Conservation (phyloP, 2,329 filamentous ascomycete species). For the Penicillium verrucosum region DNA sequence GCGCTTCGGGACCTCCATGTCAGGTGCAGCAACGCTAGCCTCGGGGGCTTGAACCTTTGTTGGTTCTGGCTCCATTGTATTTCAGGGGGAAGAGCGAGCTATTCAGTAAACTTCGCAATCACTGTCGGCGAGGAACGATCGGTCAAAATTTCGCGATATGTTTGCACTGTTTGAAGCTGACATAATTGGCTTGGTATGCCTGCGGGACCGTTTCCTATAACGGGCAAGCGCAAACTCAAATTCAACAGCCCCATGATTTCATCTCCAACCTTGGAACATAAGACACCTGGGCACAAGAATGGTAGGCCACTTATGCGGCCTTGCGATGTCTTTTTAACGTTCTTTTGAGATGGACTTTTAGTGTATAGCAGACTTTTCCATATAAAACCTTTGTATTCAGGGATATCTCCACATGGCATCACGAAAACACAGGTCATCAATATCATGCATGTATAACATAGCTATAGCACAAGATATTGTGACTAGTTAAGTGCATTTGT, state of each 20-base stretch:
- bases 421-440: no score
- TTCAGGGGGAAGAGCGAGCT: neutral
- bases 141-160: slow-evolving; percentile 18
- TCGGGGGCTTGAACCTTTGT: slow-evolving; percentile 2
- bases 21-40: slow-evolving; percentile 4
- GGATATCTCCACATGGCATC: no score
- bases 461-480: no score
- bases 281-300: no score
- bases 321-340: no score
- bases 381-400: no score
- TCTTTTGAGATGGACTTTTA: no score
- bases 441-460: no score
- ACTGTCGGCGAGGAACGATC: neutral
- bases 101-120: neutral
- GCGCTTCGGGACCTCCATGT: slow-evolving; percentile 20
- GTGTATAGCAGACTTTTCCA: no score
- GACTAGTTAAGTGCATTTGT: no score
- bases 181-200: neutral
- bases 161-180: slow-evolving; percentile 25
- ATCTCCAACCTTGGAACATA: no score
- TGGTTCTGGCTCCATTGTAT: slow-evolving; percentile 5
- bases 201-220: neutral
- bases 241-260: neutral
- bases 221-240: neutral
- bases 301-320: no score